Conservation (phyloP, 2,329 filamentous ascomycete genomes). For the Alternaria brassicicola region DNA sequence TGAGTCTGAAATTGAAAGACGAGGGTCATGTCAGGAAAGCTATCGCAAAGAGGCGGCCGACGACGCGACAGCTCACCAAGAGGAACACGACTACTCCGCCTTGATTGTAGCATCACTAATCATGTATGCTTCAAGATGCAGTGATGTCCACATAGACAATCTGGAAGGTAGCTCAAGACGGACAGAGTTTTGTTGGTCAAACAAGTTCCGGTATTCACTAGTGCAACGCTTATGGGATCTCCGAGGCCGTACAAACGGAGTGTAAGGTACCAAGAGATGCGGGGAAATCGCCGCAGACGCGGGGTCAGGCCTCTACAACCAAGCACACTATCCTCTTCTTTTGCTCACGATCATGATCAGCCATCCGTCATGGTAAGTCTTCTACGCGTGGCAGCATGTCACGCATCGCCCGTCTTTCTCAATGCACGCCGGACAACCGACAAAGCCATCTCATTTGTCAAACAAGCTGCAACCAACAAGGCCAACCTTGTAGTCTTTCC, state of each 20-base stretch:
- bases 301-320: neutral
- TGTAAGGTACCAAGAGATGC: neutral
- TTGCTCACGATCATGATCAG: neutral
- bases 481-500: conserved; percentile 62
- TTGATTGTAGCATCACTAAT: neutral
- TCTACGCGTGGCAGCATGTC: conserved; percentile 36
- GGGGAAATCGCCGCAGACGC: neutral
- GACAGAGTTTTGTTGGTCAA: neutral
- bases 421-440: conserved; percentile 54
- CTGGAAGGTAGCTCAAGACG: no score
- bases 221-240: neutral
- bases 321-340: neutral
- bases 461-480: conserved; percentile 50
- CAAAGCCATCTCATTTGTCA: conserved; percentile 56
- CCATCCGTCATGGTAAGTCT: conserved; percentile 11
- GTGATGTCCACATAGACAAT: neutral
- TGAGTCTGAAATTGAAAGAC: neutral
- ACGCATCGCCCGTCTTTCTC: conserved; percentile 54
- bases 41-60: neutral
- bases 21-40: neutral
- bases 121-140: neutral
- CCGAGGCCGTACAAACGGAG: neutral
- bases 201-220: neutral
- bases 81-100: neutral
- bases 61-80: neutral